Percentiles rank a stretch among this genome's conserved stretches.
These are phyloP conservation scores for maize (Zea mays) DNA, from an alignment of 176 grass and related monocot species.

Conservation along the genomic window Zm-B73-REFERENCE-NAM-5.0 NC_050096.1:28753501-28754000, in stretches of 20 bases:
- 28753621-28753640: background rate
- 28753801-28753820: background rate
- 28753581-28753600: background rate
- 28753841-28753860: constrained; percentile 9
- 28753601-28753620: constrained; percentile 1
- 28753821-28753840: constrained; percentile 2
- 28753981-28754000: constrained; percentile 13
- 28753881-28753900: constrained; percentile 6
- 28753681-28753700: background rate
- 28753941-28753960: constrained; percentile 25
- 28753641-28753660: constrained; percentile 1
- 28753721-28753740: background rate
- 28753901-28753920: background rate
- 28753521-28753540: background rate
- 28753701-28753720: background rate
- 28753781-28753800: background rate
- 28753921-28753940: constrained; percentile 1
- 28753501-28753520: background rate
- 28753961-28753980: constrained; percentile 20
- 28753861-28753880: background rate
- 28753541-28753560: background rate
- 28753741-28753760: background rate
- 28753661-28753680: constrained; percentile 4
- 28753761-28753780: background rate
- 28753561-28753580: background rate